A percentile compares a stretch with the other conserved stretches of the same genome.
Conservation (phyloP, 1,284 basidiomycete genomes). For the Spongispora temasekensis region DNA sequence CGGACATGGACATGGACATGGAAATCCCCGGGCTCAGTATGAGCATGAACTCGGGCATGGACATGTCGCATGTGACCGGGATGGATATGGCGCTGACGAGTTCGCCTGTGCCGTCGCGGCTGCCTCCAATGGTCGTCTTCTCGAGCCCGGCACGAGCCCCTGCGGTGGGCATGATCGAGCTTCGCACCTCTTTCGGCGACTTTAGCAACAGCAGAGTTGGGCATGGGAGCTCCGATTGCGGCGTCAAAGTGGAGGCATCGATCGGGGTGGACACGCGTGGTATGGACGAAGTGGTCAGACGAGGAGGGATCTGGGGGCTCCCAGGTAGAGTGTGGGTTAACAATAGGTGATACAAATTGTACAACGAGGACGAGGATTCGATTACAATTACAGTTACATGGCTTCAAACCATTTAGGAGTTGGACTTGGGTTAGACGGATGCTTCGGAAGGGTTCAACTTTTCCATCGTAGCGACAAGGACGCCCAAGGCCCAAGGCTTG, state of each 20-base stretch:
- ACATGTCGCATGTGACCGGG: conserved; percentile 27
- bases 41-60: conserved; percentile 36
- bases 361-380: conserved; percentile 11
- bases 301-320: conserved; percentile 35
- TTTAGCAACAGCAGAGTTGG: conserved; percentile 17
- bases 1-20: conserved; percentile 39
- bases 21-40: conserved; percentile 37
- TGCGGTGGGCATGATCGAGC: conserved; percentile 24
- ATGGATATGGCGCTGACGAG: conserved; percentile 28
- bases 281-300: conserved; percentile 36
- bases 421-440: no score
- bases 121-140: conserved; percentile 31
- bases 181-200: conserved; percentile 34
- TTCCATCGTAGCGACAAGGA: conserved; percentile 30
- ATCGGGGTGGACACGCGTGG: conserved; percentile 30
- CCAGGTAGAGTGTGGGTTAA: conserved; percentile 35
- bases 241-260: conserved; percentile 29
- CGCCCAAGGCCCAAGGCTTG: conserved; percentile 27
- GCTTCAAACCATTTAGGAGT: no score
- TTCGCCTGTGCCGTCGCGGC: conserved; percentile 26
- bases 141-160: conserved; percentile 23
- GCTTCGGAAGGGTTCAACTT: conserved; percentile 16
- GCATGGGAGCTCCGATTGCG: conserved; percentile 19
- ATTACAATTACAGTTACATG: no score
- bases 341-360: conserved; percentile 15